Conservation (phyloP, 1,139 yeast species). For the Zygoascus sp. region DNA sequence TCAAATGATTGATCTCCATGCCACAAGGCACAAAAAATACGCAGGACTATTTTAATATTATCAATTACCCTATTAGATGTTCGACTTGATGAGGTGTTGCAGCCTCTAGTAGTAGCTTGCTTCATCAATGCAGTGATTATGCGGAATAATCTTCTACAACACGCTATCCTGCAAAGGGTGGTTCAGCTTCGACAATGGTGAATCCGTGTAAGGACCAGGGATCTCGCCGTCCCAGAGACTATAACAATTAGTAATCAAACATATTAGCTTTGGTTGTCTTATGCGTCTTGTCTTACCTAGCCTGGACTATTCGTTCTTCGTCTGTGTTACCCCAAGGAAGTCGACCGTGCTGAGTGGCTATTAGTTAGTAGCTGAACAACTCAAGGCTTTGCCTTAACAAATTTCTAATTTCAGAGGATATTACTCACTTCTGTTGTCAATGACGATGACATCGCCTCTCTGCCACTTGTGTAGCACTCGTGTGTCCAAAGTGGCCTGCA, state of each 20-base stretch:
- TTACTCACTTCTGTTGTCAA: constrained; percentile 17
- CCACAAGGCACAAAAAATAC: no score
- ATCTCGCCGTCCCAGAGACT: constrained; percentile 17
- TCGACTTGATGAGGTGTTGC: no score
- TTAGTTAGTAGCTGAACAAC: no score
- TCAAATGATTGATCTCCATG: no score
- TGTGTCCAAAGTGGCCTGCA: constrained; percentile 14
- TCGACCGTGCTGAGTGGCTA: constrained; percentile 16
- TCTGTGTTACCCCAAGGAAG: constrained; percentile 16
- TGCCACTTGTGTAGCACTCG: constrained; percentile 19
- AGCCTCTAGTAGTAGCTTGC: no score
- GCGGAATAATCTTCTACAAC: not conserved
- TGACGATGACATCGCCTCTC: constrained; percentile 16
- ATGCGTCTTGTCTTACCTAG: no score
- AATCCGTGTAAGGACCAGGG: constrained; percentile 12
- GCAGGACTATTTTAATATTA: no score
- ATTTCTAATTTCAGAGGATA: no score
- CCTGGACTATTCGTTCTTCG: constrained; percentile 15
- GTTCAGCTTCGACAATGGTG: constrained; percentile 10
- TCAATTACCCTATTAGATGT: no score
- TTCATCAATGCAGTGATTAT: no score
- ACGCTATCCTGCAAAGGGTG: constrained; percentile 11
- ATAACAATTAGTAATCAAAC: no score
- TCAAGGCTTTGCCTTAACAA: no score
- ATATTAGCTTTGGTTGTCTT: not conserved